Conservation (phyloP, 1,139 yeast species). For the Arxiozyma slooffiae region DNA sequence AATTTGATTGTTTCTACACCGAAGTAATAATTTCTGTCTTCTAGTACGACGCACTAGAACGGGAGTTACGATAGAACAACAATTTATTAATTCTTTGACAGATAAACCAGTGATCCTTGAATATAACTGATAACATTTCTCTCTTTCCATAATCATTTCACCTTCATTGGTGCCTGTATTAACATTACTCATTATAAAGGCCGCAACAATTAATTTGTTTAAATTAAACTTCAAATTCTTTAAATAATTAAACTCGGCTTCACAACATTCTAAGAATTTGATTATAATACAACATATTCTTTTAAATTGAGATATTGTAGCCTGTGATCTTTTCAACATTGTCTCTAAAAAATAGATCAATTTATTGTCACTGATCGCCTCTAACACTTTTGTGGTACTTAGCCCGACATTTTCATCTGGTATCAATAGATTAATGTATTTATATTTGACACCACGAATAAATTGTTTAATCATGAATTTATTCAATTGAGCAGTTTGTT, state of each 20-base stretch:
- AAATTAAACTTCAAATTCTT: constrained; percentile 14
- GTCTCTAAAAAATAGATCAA: constrained; percentile 8
- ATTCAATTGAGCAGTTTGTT: constrained; percentile 2
- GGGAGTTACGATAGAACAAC: constrained; percentile 23
- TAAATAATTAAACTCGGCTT: constrained; percentile 17
- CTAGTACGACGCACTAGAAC: constrained; percentile 15
- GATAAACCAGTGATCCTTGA: constrained; percentile 18
- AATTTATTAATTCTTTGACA: constrained; percentile 17
- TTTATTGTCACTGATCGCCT: constrained; percentile 1
- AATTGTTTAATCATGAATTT: constrained; percentile 2
- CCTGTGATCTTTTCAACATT: constrained; percentile 13
- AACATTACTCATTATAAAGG: constrained; percentile 18
- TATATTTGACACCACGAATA: background rate
- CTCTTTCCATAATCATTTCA: constrained; percentile 13
- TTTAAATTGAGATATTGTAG: constrained; percentile 18
- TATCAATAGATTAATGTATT: background rate
- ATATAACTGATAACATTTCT: constrained; percentile 13
- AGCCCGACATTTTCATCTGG: background rate
- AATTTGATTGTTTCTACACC: background rate
- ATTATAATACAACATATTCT: constrained; percentile 20
- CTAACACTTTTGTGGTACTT: constrained; percentile 1
- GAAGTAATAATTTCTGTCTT: constrained; percentile 7
- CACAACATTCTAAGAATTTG: constrained; percentile 20
- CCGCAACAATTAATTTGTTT: constrained; percentile 17
- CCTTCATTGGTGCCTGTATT: constrained; percentile 10